phyloP scores from a whole-genome alignment of 345 rosid genomes.

The Balakata baccata region DNA sequence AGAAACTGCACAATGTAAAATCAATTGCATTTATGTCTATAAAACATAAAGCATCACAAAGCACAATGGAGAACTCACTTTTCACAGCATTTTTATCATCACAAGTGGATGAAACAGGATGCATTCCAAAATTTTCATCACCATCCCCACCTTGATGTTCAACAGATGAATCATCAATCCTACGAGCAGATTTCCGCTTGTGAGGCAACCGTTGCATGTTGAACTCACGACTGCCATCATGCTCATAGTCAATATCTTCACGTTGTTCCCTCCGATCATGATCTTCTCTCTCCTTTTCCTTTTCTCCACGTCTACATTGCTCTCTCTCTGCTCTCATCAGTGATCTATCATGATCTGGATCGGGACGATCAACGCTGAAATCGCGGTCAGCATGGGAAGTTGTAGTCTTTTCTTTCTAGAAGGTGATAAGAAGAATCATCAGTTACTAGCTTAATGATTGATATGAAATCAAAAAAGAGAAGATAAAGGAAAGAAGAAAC shows the following conservation, averaged over 20 bases:
- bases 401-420: conserved; percentile 66
- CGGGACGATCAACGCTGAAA: conserved; percentile 53
- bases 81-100: conserved; percentile 68
- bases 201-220: conserved; percentile 51
- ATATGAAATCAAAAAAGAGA: conserved; percentile 12
- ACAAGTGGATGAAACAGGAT: conserved; percentile 48
- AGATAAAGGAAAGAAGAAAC: conserved; percentile 32
- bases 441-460: conserved; percentile 28
- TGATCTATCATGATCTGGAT: conserved; percentile 55
- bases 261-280: conserved; percentile 57
- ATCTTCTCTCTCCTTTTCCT: conserved; percentile 71
- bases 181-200: conserved; percentile 43
- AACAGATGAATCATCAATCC: conserved; percentile 43
- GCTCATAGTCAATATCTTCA: conserved; percentile 57
- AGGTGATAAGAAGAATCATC: conserved; percentile 26
- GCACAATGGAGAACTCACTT: conserved; percentile 37
- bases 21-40: conserved; percentile 1
- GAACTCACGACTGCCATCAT: conserved; percentile 56
- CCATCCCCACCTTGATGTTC: conserved; percentile 66
- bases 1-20: background rate
- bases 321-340: conserved; percentile 60
- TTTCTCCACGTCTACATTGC: conserved; percentile 61
- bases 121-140: conserved; percentile 50
- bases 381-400: conserved; percentile 50
- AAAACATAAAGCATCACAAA: conserved; percentile 4